A percentile compares a stretch with the other conserved stretches of the same genome.
Evolutionary conservation across 2,329 filamentous ascomycete genomes (phyloP).

Genomic region (Aspergillus melleus): DNA sequence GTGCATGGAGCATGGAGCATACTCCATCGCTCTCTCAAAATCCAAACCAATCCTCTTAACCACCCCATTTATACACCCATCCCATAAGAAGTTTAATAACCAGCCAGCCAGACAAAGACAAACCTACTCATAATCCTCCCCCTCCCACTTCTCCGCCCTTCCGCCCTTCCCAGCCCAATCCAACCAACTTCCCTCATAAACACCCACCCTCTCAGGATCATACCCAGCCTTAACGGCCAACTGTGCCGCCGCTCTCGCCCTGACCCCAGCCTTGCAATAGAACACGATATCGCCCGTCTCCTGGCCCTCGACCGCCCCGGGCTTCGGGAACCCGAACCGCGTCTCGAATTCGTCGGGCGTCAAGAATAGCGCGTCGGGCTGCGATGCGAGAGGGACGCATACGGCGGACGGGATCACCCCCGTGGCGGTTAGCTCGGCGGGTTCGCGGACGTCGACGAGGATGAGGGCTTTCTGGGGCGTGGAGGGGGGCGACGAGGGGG

Average conservation of each 20-base stretch:
- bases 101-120: too few species aligned
- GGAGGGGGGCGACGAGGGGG: conserved; percentile 19
- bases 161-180: conserved; percentile 81
- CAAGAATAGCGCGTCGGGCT: conserved; percentile 78
- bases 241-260: conserved; percentile 73
- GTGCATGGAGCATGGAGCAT: not conserved
- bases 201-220: conserved; percentile 58
- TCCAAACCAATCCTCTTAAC: too few species aligned
- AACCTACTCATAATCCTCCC: conserved; percentile 21
- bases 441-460: conserved; percentile 51
- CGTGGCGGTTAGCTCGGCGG: conserved; percentile 44
- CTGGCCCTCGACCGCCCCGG: conserved; percentile 50
- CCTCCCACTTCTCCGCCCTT: conserved; percentile 52
- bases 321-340: conserved; percentile 75
- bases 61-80: too few species aligned
- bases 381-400: conserved; percentile 76
- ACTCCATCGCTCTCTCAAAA: not conserved
- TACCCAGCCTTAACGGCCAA: conserved; percentile 78
- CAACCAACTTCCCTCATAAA: conserved; percentile 56
- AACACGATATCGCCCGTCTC: conserved; percentile 61
- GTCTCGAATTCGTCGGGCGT: conserved; percentile 77
- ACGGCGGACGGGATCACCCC: conserved; percentile 73
- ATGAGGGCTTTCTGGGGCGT: conserved; percentile 32
- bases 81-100: too few species aligned
- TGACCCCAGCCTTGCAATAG: conserved; percentile 90